Percentiles rank a stretch among this genome's conserved stretches.
Evolutionary conservation across 108 stramenopile species (phyloP).

Genomic region (Nitzschia inconspicua): DNA sequence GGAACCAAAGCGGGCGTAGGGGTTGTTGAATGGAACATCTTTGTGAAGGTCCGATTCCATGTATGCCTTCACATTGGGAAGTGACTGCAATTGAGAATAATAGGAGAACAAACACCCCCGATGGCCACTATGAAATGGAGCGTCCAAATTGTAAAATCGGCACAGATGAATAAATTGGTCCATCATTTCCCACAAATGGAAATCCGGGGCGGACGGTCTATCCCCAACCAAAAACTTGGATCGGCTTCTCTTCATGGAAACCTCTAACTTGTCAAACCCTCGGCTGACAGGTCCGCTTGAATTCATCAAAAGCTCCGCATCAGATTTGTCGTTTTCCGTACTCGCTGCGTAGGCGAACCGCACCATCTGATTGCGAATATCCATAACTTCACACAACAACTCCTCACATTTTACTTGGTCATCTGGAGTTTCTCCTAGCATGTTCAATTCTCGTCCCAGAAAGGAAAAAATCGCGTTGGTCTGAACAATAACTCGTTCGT

Average conservation of each 20-base stretch:
- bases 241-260: background rate
- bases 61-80: constrained; percentile 16
- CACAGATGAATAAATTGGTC: constrained; percentile 26
- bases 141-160: background rate
- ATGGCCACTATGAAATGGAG: background rate
- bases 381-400: constrained; percentile 29
- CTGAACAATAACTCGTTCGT: constrained; percentile 23
- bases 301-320: constrained; percentile 3
- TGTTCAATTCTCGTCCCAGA: constrained; percentile 28
- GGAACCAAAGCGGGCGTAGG: constrained; percentile 24
- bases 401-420: constrained; percentile 23
- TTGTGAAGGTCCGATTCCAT: constrained; percentile 5
- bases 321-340: background rate
- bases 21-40: constrained; percentile 33
- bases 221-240: constrained; percentile 16
- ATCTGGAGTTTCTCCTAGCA: background rate
- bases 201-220: constrained; percentile 32
- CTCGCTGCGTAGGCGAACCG: constrained; percentile 21
- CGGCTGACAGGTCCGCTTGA: background rate
- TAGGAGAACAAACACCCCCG: background rate
- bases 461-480: constrained; percentile 39
- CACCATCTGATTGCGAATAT: constrained; percentile 31
- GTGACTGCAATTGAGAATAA: background rate
- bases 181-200: constrained; percentile 39
- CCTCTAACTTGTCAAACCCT: constrained; percentile 22